Conservation (phyloP, 768 basidiomycete genomes). For the Boletus reticuloceps region DNA sequence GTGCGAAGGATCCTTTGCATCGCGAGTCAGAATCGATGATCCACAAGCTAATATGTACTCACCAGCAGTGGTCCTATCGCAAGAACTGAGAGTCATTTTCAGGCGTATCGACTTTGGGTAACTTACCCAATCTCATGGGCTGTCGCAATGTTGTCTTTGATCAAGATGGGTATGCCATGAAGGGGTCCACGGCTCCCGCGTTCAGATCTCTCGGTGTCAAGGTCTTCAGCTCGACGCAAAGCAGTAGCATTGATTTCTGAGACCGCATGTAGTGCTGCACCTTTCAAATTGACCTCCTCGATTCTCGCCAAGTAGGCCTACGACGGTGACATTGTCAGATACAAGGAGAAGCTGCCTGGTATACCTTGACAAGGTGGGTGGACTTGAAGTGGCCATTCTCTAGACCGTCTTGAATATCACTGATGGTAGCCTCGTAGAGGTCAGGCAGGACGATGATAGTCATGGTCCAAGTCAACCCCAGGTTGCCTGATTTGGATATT, state of each 20-base stretch:
- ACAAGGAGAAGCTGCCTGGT: no score
- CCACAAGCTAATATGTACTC: constrained; percentile 27
- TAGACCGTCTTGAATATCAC: constrained; percentile 53
- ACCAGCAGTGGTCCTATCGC: constrained; percentile 45
- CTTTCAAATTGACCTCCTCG: constrained; percentile 64
- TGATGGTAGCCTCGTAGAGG: constrained; percentile 58
- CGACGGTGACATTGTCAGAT: neutral
- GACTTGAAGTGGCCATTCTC: constrained; percentile 51
- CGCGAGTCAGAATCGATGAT: neutral
- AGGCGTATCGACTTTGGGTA: neutral
- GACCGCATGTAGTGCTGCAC: constrained; percentile 55
- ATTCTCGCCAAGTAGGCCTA: constrained; percentile 68
- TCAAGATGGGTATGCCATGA: constrained; percentile 57
- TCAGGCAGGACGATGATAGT: constrained; percentile 37
- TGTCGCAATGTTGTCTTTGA: constrained; percentile 49
- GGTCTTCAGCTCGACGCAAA: constrained; percentile 46
- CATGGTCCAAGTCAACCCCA: neutral
- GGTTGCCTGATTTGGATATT: constrained; percentile 5
- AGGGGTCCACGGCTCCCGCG: constrained; percentile 46
- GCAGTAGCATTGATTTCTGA: constrained; percentile 57
- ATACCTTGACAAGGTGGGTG: constrained; percentile 60
- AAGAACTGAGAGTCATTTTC: neutral
- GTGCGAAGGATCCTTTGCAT: constrained; percentile 33
- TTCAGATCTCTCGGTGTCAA: constrained; percentile 51
- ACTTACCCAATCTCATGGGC: constrained; percentile 24